These are phyloP conservation scores for Lonicera japonica DNA, from an alignment of 129 eudicot genomes.

Conservation along the genomic window DNA sequence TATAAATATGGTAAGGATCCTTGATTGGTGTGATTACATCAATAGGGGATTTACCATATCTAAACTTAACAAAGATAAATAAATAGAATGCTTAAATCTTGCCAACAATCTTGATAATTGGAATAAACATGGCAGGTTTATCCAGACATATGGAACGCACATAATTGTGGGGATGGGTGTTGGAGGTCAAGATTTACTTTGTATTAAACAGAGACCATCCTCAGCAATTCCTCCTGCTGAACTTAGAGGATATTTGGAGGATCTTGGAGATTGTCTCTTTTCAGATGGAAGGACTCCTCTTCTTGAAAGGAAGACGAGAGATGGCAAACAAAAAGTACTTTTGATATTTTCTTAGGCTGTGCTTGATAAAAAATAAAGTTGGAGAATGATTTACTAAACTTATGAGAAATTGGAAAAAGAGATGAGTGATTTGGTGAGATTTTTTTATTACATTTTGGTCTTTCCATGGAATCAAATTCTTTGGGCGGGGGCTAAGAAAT, in stretches of 20 bases:
- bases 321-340: conserved; percentile 54
- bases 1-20: too few species aligned
- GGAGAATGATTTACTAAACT: too few species aligned
- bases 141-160: conserved; percentile 89
- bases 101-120: conserved; percentile 4
- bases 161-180: conserved; percentile 87
- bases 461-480: too few species aligned
- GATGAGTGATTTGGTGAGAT: too few species aligned
- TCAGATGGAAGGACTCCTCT: conserved; percentile 63
- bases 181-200: conserved; percentile 94
- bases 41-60: too few species aligned
- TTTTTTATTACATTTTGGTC: too few species aligned
- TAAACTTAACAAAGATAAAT: not conserved
- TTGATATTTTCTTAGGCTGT: conserved; percentile 8
- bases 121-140: conserved; percentile 54
- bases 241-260: conserved; percentile 71
- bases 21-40: too few species aligned
- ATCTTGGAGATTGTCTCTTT: conserved; percentile 84
- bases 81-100: too few species aligned
- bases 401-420: too few species aligned
- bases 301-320: conserved; percentile 52
- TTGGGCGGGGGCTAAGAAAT: too few species aligned
- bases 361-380: too few species aligned
- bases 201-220: conserved; percentile 75
- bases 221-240: conserved; percentile 74